Evolutionary conservation across 352 stramenopile species (phyloP), one percentile per base, ranked within the genome.

Genomic region (Saprolegnia diclina): DNA sequence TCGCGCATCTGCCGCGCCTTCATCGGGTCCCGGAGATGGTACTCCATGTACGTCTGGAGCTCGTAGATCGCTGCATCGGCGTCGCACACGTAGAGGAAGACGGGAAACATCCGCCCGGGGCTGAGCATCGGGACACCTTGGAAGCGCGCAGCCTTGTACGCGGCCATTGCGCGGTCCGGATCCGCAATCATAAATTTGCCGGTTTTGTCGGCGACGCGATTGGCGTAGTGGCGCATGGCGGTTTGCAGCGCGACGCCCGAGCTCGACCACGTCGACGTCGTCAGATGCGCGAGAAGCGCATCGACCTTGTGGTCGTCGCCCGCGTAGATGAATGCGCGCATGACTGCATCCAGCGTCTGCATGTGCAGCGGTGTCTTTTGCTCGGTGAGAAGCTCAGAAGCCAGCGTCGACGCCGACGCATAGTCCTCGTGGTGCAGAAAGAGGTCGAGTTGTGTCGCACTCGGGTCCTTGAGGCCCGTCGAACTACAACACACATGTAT

Each of bases 231-330:
- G 10, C 50, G 48, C 22, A 66, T 66, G 21, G 53, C 24, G 6
- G 21, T 35, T 6, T 42, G 19, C 3, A 56, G 40, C 42, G 38
- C 22, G 26, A 40, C 37, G 42, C 42, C 42, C 1, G 42, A n/a
- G 18, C 19, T 16, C n/a, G 57, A 42, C 57, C 57, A 66, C 18
- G 19, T 10, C 5, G 22, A 18, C 40, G 40, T 38, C 18, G 52
- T 40, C 40, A 66, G 26, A 5, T 19, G 50, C 40, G 4, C 24
- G 7, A 91, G 29, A 18, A 91, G 44, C 40, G 68, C 74, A 29
- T 75, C 75, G 4, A 91, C 68, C 72, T 89, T 89, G 55, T 81
- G 78, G 62, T 79, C 56, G 44, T 89, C 71, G n/a, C 72, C 73
- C 16, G 75, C 78, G 53, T 57, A 48, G 24, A 89, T 80, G 72